Evolutionary conservation across 768 basidiomycete species (phyloP), one percentile per base, ranked within the genome.

Genomic region (Leccinum obscurum): DNA sequence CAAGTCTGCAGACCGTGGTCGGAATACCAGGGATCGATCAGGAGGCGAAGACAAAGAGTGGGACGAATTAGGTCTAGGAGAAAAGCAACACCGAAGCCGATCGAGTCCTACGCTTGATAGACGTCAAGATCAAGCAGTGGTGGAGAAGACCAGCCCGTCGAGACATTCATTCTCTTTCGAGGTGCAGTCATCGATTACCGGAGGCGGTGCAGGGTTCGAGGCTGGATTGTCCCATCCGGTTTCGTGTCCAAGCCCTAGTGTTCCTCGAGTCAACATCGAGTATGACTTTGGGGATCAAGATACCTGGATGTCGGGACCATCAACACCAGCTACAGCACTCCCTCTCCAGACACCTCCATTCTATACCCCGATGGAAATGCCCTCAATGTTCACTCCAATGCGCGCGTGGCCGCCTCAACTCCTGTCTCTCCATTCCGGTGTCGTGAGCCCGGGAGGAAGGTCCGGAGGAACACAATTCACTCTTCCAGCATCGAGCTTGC

Each of bases 331-430:
- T 13, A 69, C 69, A 17, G 64, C 64, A 22, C 30, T 65, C 46
- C 69, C 69, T 20, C 53, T 71, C 13, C n/a, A 34, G 30, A 63
- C 64, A 7, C 62, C 70, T 34, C 70, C 69, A 3, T 70, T 72
- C 53, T 72, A 71, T 54, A 71, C 69, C 2, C 71, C 67, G 3
- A 70, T 69, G 70, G 70, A 72, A 13, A 55, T 59, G 48, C 61
- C 61, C 1, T 63, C 62, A 15, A 53, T 17, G 20, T 37, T 32
- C 13, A 62, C 58, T 1, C 69, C 71, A n/a, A 56, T 65, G 60
- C 56, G 26, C 28, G 44, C 28, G 44, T 54, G 55, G 20, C 64
- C 62, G 0, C 58, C 62, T 50, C 62, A 56, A 11, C 6, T 57
- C 6, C 30, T 61, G 10, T 37, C 64, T 17, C 39, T 52, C 9